Evolutionary conservation across 164 flowering plant species (phyloP).

Genomic region (Annona squamosa): DNA sequence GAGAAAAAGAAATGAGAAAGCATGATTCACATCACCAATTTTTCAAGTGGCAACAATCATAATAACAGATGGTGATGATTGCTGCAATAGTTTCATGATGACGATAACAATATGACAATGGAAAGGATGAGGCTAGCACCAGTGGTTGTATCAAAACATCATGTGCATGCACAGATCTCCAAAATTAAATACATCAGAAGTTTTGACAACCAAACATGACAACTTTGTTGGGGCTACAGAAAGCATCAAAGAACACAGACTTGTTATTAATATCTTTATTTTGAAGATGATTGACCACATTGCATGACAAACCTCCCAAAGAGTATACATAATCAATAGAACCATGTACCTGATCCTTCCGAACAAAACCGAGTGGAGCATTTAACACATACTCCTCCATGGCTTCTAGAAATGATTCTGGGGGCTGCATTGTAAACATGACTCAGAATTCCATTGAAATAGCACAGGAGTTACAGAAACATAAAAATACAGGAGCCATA

Average conservation of each 20-base stretch:
- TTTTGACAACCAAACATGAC: not conserved
- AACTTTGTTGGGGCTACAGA: not conserved
- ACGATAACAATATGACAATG: not conserved
- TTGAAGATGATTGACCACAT: not conserved
- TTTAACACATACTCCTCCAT: conserved; percentile 98
- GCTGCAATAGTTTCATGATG: not conserved
- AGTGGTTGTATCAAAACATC: not conserved
- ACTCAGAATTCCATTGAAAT: not conserved
- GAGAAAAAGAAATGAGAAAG: no score
- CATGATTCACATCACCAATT: not conserved
- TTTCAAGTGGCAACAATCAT: not conserved
- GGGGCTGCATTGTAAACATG: conserved; percentile 49
- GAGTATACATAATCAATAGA: not conserved
- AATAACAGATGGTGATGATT: not conserved
- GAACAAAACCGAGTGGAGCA: conserved; percentile 70
- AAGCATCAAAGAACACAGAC: not conserved
- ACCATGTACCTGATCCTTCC: conserved; percentile 56
- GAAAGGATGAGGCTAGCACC: not conserved
- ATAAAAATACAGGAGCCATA: not conserved
- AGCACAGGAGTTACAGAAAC: not conserved
- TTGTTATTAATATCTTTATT: not conserved
- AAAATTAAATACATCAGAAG: no score
- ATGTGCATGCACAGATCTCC: not conserved
- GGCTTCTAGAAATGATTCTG: conserved; percentile 83
- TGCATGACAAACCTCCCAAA: not conserved